phyloP scores from a whole-genome alignment of 306 rosid species.

The Corylus heterophylla region DNA sequence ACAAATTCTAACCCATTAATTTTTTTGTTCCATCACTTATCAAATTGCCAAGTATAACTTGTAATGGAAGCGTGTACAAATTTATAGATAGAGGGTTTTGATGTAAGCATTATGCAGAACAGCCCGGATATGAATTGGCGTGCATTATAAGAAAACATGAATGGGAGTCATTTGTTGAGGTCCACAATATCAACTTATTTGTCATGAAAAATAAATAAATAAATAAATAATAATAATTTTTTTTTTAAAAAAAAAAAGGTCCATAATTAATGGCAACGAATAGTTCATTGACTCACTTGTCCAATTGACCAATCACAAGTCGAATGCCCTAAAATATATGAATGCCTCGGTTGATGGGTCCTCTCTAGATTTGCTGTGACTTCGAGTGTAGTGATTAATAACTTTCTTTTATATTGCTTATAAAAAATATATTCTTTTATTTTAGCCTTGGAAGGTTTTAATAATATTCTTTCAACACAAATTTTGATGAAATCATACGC shows the following conservation, averaged over 20 bases:
- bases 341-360: conserved; percentile 1
- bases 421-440: neutral
- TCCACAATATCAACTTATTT: neutral
- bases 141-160: neutral
- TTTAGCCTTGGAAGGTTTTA: neutral
- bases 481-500: neutral
- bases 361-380: neutral
- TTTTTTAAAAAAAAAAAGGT: neutral
- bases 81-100: neutral
- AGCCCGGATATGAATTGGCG: conserved; percentile 4
- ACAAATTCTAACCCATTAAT: too few species aligned
- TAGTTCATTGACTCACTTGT: neutral
- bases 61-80: too few species aligned
- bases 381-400: neutral
- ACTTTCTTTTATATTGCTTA: too few species aligned
- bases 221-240: neutral
- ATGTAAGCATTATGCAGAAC: neutral
- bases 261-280: neutral
- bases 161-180: neutral
- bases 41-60: too few species aligned
- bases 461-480: neutral
- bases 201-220: neutral
- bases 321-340: neutral
- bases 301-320: neutral
- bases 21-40: too few species aligned